These are phyloP conservation scores for Psilocybe sp. DNA, from an alignment of 768 basidiomycete genomes.

Conservation along the genomic window DNA sequence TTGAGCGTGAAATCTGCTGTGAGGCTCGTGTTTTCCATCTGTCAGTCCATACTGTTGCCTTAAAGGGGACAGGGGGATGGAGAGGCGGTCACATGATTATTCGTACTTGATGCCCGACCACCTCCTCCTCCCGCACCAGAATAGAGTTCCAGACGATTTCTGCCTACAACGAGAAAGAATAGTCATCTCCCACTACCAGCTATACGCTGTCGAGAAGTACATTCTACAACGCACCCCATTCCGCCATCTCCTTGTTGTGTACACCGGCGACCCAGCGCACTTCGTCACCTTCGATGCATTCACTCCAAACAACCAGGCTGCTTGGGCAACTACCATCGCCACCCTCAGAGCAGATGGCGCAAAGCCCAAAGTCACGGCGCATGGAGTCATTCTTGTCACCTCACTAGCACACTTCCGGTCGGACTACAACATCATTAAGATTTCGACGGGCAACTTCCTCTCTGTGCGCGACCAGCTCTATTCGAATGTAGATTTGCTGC, in stretches of 20 bases:
- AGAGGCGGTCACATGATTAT: too few relatives aligned
- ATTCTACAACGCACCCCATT: slow-evolving; percentile 57
- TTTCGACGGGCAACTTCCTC: slow-evolving; percentile 69
- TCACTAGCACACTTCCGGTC: slow-evolving; percentile 87
- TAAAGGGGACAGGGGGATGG: too few relatives aligned
- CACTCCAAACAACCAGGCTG: slow-evolving; percentile 34
- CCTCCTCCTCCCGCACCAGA: slow-evolving; percentile 13
- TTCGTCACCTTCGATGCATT: slow-evolving; percentile 42
- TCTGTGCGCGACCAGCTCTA: slow-evolving; percentile 66
- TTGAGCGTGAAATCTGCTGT: too few relatives aligned
- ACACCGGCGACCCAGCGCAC: slow-evolving; percentile 73
- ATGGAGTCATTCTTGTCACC: slow-evolving; percentile 75
- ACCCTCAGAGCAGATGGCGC: slow-evolving; percentile 68
- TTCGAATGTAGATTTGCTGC: slow-evolving; percentile 77
- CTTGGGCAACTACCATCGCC: slow-evolving; percentile 38
- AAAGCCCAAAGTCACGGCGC: slow-evolving; percentile 65
- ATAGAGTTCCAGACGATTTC: slow-evolving; percentile 32
- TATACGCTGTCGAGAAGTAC: slow-evolving; percentile 90
- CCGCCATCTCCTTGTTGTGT: slow-evolving; percentile 65
- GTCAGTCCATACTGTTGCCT: too few relatives aligned
- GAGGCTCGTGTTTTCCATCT: too few relatives aligned
- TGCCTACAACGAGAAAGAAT: slow-evolving; percentile 36
- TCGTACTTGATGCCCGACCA: slow-evolving; percentile 2
- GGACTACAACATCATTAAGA: slow-evolving; percentile 80
- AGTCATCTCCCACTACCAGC: slow-evolving; percentile 64